These are phyloP conservation scores for Margaritispora aquatica DNA, from an alignment of 495 filamentous ascomycete species.

Conservation along the genomic window DNA sequence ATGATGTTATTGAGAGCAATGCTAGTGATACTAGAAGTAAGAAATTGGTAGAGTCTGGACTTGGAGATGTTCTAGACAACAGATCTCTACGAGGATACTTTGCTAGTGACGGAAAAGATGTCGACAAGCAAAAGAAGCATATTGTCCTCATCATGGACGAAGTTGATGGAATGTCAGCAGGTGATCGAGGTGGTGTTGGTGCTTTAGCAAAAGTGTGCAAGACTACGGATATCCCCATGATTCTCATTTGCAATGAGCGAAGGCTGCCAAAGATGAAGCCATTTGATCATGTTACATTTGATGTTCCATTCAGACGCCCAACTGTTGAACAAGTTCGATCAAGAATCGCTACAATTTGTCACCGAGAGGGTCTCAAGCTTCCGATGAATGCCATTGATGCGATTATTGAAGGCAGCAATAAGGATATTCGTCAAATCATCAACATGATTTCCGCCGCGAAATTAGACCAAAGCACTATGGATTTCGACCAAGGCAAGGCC, in stretches of 20 bases:
- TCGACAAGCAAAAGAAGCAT: conserved; percentile 79
- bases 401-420: conserved; percentile 87
- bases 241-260: conserved; percentile 96
- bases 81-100: conserved; percentile 91
- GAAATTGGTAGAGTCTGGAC: conserved; percentile 83
- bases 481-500: conserved; percentile 74
- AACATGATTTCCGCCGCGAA: conserved; percentile 97
- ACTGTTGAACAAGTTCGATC: conserved; percentile 84
- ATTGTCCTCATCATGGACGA: conserved; percentile 98
- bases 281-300: conserved; percentile 77
- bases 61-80: conserved; percentile 86
- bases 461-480: conserved; percentile 68
- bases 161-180: conserved; percentile 97
- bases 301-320: conserved; percentile 82
- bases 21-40: conserved; percentile 97
- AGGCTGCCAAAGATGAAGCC: conserved; percentile 94
- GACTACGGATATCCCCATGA: conserved; percentile 91
- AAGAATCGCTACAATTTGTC: conserved; percentile 89
- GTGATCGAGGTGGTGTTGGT: conserved; percentile 92
- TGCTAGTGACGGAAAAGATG: conserved; percentile 72
- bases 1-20: conserved; percentile 90
- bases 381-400: conserved; percentile 84
- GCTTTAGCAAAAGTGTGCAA: conserved; percentile 90
- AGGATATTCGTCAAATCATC: conserved; percentile 95
- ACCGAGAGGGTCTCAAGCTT: conserved; percentile 82